Percentiles rank a stretch among this genome's conserved stretches.
These are phyloP conservation scores for Arxiozyma telluris DNA, from an alignment of 1,139 yeast genomes.

Conservation along the genomic window DNA sequence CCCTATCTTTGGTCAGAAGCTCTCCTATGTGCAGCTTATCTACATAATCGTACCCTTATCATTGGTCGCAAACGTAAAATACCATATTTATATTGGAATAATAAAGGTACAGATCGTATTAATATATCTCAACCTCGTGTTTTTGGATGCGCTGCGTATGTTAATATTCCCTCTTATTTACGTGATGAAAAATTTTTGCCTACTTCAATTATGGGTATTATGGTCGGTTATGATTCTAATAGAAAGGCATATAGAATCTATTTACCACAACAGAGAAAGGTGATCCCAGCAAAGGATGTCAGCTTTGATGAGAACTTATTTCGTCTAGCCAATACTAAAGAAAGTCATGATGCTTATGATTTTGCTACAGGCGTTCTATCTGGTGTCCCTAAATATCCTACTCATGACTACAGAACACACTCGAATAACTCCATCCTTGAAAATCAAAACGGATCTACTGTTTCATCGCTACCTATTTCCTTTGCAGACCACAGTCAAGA, in stretches of 20 bases:
- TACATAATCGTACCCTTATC: neutral
- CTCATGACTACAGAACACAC: no score
- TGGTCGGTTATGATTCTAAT: slow-evolving; percentile 5
- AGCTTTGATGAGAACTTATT: slow-evolving; percentile 6
- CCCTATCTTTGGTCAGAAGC: neutral
- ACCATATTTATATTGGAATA: no score
- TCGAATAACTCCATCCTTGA: no score
- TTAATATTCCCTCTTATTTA: neutral
- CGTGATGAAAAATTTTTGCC: slow-evolving; percentile 8
- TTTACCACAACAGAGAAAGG: neutral
- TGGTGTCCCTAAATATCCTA: no score
- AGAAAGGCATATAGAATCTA: slow-evolving; percentile 6
- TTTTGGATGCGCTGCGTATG: slow-evolving; percentile 9
- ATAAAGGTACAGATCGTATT: neutral
- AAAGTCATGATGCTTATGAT: neutral
- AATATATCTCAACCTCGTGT: slow-evolving; percentile 1
- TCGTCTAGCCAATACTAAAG: slow-evolving; percentile 2
- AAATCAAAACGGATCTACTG: no score
- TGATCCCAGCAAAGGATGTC: slow-evolving; percentile 5
- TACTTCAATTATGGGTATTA: slow-evolving; percentile 2
- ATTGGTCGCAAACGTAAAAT: neutral
- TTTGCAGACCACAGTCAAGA: no score
- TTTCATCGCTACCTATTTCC: no score
- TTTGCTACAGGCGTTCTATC: slow-evolving; percentile 3
- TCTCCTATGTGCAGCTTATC: no score